Evolutionary conservation across 2,329 filamentous ascomycete species (phyloP).

Genomic region (Septoria linicola): DNA sequence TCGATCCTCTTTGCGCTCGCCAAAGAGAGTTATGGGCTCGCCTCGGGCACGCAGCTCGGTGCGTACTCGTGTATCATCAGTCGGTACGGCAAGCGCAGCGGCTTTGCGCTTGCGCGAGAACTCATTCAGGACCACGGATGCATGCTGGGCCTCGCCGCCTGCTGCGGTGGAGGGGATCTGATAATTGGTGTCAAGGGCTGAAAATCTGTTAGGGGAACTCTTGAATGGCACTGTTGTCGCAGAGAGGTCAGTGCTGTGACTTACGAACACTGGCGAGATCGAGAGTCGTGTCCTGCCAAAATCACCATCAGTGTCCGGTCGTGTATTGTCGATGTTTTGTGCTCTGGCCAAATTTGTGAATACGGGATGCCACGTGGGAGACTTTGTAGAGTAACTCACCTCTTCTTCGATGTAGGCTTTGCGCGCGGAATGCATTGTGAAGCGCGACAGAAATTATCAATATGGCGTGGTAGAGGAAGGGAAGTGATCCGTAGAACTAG

Average conservation of each 20-base stretch:
- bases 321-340: conserved; percentile 9
- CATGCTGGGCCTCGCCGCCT: conserved; percentile 74
- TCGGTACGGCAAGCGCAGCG: conserved; percentile 86
- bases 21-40: conserved; percentile 93
- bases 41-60: conserved; percentile 77
- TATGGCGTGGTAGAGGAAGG: neutral
- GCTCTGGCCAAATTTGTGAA: conserved; percentile 32
- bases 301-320: conserved; percentile 30
- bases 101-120: conserved; percentile 89
- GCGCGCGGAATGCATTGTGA: conserved; percentile 69
- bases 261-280: conserved; percentile 64
- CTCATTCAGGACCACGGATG: conserved; percentile 79
- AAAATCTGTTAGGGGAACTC: conserved; percentile 12
- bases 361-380: conserved; percentile 26
- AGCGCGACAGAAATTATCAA: neutral
- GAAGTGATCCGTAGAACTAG: too few species aligned
- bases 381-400: conserved; percentile 49
- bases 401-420: conserved; percentile 93
- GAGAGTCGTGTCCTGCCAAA: conserved; percentile 56
- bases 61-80: conserved; percentile 85
- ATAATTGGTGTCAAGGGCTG: conserved; percentile 79
- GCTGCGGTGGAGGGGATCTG: conserved; percentile 65
- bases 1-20: conserved; percentile 80
- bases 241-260: conserved; percentile 36
- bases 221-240: too few species aligned